Base-by-base conservation (phyloP, 2,329 filamentous ascomycete species). In the Cladosporium sphaerospermum region DNA sequence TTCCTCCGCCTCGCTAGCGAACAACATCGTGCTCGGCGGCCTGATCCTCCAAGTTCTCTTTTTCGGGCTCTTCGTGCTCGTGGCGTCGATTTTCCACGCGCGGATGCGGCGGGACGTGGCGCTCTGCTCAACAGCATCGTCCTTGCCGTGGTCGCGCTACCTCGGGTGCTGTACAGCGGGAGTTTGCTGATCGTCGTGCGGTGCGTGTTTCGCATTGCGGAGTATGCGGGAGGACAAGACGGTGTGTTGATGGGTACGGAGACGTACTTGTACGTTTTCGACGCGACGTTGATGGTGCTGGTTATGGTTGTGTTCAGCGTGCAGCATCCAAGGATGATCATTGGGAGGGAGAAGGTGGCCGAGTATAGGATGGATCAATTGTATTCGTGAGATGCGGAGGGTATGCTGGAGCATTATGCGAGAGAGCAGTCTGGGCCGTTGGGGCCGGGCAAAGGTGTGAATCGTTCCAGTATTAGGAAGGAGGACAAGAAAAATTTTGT, bases 1-100 rank as follows among this genome's bases (percentile, higher is more conserved):
- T 4, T 14, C 16, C 44, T 9, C 16, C 13, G 33, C 11, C 10
- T 36, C 18, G 16, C 45, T 48, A 7, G 34, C 18, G 13, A 41
- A 79, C 58, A 72, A 75, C n/a, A 68, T 84, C 43, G 75, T 84
- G n/a, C 65, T 84, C 8, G 75, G 59, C 1, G 82, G 82, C 2
- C 67, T 85, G 2, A 62, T 78, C 32, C 63, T 83, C n/a, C 82
- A 85, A 61, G 72, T 85, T 18, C 34, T 80, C 41, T 74, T 79
- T 54, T 83, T 85, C 56, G 72, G 71, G 16, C 65, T 83, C 37
- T 85, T 85, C 59, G 65, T 79, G 34, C 53, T 74, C 4, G 73
- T 74, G 2, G 72, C 78, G 0, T 58, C 71, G 1, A 55, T 78
- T 1, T 82, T 82, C 66, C 75, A 83, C 57, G 48, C 57, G 3